These are phyloP conservation scores for Suillus variegatus DNA, from an alignment of 768 basidiomycete genomes.

Conservation along the genomic window DNA sequence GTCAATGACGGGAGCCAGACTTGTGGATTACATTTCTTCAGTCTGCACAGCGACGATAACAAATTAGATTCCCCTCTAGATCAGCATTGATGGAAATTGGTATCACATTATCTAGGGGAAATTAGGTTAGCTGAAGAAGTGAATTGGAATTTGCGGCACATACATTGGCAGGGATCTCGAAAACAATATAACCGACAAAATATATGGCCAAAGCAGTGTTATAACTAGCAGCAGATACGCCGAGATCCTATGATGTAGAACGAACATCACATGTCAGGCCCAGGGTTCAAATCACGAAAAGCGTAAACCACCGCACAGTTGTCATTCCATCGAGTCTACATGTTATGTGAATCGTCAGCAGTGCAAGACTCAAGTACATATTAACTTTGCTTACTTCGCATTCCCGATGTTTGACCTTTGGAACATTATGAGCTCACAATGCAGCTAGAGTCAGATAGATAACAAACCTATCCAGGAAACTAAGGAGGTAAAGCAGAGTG, in stretches of 20 bases:
- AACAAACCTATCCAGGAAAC: slow-evolving; percentile 41
- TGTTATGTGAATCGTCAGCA: neutral
- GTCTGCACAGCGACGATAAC: slow-evolving; percentile 28
- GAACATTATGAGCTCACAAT: neutral
- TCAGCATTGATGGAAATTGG: neutral
- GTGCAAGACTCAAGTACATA: neutral
- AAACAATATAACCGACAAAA: slow-evolving; percentile 61
- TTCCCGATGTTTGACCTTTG: slow-evolving; percentile 40
- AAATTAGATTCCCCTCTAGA: slow-evolving; percentile 2
- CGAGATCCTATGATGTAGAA: slow-evolving; percentile 42
- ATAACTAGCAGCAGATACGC: slow-evolving; percentile 50
- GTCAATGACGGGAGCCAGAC: slow-evolving; percentile 64
- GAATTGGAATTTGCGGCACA: slow-evolving; percentile 5
- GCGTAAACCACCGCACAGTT: slow-evolving; percentile 31
- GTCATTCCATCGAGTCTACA: slow-evolving; percentile 55
- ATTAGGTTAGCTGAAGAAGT: neutral
- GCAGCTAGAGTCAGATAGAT: neutral
- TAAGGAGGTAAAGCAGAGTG: slow-evolving; percentile 40
- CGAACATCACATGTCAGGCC: neutral
- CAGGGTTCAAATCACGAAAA: neutral
- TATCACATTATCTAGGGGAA: slow-evolving; percentile 28
- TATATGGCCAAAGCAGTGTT: slow-evolving; percentile 61
- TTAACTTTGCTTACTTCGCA: slow-evolving; percentile 31
- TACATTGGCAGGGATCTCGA: slow-evolving; percentile 62
- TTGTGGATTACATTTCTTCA: slow-evolving; percentile 62